Conservation (phyloP, 768 basidiomycete species). For the Termitomyces titanicus region DNA sequence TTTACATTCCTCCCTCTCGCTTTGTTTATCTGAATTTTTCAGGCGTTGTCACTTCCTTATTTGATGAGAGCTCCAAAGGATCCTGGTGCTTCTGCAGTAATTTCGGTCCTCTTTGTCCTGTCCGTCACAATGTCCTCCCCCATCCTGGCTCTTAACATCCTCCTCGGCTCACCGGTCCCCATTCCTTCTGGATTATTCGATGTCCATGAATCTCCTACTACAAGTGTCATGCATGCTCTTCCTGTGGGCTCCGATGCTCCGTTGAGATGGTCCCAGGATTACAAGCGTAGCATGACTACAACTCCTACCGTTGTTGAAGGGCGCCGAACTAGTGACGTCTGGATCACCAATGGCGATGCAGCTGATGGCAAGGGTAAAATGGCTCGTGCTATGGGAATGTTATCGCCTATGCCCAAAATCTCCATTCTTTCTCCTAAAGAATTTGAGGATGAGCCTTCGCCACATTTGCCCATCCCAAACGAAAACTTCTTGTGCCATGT, state of each 20-base stretch:
- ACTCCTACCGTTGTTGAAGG: constrained; percentile 69
- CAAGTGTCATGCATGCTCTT: constrained; percentile 37
- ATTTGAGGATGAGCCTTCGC: constrained; percentile 42
- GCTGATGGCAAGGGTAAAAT: constrained; percentile 61
- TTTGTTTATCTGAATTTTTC: constrained; percentile 1
- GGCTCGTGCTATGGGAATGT: constrained; percentile 59
- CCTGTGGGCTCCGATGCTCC: constrained; percentile 36
- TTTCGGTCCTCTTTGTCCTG: constrained; percentile 52
- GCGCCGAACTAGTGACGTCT: constrained; percentile 70
- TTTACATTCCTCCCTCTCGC: background rate
- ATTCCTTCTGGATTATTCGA: constrained; percentile 68
- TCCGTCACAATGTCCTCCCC: constrained; percentile 70
- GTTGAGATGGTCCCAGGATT: constrained; percentile 47
- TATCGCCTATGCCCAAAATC: constrained; percentile 61
- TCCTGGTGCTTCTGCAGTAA: constrained; percentile 29
- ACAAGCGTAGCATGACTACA: constrained; percentile 60
- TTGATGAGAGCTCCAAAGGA: constrained; percentile 41
- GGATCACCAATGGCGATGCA: constrained; percentile 72
- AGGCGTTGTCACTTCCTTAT: constrained; percentile 68
- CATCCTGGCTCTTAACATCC: constrained; percentile 55
- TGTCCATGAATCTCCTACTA: constrained; percentile 39
- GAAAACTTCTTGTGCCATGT: constrained; percentile 43
- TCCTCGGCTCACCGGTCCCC: constrained; percentile 60
- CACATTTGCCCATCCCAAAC: constrained; percentile 59
- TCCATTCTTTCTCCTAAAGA: constrained; percentile 61